A percentile compares a stretch with the other conserved stretches of the same genome.
phyloP scores from a whole-genome alignment of 768 basidiomycete genomes.

The Lanmaoa pseudosensibilis region DNA sequence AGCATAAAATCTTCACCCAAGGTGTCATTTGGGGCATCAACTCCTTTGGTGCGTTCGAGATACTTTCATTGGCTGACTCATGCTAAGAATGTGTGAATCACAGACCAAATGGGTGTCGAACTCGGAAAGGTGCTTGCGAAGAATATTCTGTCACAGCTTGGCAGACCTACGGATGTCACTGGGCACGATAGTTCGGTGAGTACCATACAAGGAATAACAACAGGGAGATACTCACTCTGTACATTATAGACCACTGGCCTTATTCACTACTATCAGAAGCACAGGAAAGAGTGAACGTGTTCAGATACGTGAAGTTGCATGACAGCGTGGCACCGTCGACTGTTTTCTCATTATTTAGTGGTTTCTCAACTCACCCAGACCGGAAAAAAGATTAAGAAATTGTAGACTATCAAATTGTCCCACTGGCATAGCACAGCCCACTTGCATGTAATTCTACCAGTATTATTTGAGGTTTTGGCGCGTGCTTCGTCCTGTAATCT shows the following conservation, averaged over 20 bases:
- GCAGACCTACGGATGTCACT: slow-evolving; percentile 70
- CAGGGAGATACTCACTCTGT: slow-evolving; percentile 3
- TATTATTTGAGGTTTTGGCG: neutral
- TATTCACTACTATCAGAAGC: slow-evolving; percentile 95
- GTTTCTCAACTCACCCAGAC: neutral
- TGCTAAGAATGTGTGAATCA: slow-evolving; percentile 2
- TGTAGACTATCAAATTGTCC: slow-evolving; percentile 4
- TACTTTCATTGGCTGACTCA: neutral
- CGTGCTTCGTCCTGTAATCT: neutral
- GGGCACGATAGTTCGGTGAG: slow-evolving; percentile 86
- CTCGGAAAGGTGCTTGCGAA: slow-evolving; percentile 97
- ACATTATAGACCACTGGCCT: slow-evolving; percentile 80
- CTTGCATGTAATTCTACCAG: slow-evolving; percentile 16
- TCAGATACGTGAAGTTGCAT: slow-evolving; percentile 31
- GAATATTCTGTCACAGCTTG: slow-evolving; percentile 88
- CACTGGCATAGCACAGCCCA: neutral
- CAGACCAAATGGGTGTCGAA: slow-evolving; percentile 99
- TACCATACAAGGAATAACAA: neutral
- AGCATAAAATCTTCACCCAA: slow-evolving; percentile 99
- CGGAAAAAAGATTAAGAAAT: neutral
- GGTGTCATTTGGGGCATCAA: slow-evolving; percentile 99
- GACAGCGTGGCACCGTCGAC: neutral
- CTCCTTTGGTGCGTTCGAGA: slow-evolving; percentile 73
- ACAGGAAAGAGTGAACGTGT: slow-evolving; percentile 64
- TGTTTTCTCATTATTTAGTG: neutral